These are phyloP conservation scores for Hyphopichia wangnamkhiaoensis DNA, from an alignment of 1,139 yeast genomes.

Conservation along the genomic window DNA sequence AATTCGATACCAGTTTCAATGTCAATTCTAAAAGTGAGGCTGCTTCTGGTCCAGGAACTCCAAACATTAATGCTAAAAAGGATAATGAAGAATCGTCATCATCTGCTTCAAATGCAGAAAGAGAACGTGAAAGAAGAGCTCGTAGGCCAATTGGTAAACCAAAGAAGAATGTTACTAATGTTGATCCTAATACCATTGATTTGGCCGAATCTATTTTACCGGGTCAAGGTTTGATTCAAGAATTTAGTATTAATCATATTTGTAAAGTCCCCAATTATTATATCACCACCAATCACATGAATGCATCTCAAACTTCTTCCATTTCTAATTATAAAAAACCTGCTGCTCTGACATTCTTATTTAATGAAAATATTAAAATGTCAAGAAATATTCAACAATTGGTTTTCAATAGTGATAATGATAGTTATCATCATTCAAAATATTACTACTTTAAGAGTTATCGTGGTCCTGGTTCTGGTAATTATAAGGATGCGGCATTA, in stretches of 20 bases:
- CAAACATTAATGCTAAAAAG: constrained; percentile 1
- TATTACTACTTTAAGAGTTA: constrained; percentile 44
- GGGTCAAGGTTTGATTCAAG: constrained; percentile 49
- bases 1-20: neutral
- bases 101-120: constrained; percentile 7
- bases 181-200: constrained; percentile 44
- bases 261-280: constrained; percentile 49
- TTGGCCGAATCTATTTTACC: constrained; percentile 44
- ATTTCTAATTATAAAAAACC: constrained; percentile 17
- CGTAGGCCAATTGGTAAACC: constrained; percentile 33
- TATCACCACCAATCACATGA: constrained; percentile 28
- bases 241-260: constrained; percentile 41
- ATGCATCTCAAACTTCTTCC: constrained; percentile 12
- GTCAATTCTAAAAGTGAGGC: neutral
- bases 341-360: constrained; percentile 22
- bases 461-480: constrained; percentile 51
- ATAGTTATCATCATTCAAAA: constrained; percentile 34
- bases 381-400: constrained; percentile 40
- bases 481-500: constrained; percentile 47
- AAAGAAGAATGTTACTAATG: constrained; percentile 31
- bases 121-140: constrained; percentile 10
- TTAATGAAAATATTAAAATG: constrained; percentile 26
- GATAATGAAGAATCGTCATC: constrained; percentile 7
- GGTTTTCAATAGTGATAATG: constrained; percentile 37
- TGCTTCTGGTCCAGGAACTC: neutral